Conservation (phyloP, 345 rosid species). For the Carallia pectinifolia region DNA sequence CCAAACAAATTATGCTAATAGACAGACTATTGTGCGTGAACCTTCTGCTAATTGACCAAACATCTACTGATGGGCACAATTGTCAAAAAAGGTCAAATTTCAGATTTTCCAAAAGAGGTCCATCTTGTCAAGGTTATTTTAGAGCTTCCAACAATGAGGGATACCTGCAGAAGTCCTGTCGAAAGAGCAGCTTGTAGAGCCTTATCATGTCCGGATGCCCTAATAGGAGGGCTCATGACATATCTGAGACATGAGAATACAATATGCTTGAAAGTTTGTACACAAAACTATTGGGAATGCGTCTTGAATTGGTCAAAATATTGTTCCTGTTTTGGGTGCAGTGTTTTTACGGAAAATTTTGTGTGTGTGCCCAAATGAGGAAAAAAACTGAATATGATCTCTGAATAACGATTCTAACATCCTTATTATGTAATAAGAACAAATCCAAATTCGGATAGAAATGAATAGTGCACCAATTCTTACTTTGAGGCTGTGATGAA, state of each 20-base stretch:
- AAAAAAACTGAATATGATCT: too few relatives aligned
- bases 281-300: too few relatives aligned
- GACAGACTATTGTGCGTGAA: too few relatives aligned
- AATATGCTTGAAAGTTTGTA: too few relatives aligned
- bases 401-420: too few relatives aligned
- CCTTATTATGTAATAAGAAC: neutral
- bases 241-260: conserved; percentile 48
- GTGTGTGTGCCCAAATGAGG: too few relatives aligned
- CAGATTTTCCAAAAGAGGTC: neutral
- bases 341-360: too few relatives aligned
- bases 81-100: neutral
- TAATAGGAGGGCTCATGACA: conserved; percentile 98
- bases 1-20: neutral
- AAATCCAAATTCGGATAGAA: neutral
- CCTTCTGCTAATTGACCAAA: too few relatives aligned
- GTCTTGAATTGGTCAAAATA: too few relatives aligned
- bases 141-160: conserved; percentile 2
- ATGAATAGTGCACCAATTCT: conserved; percentile 16
- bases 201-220: conserved; percentile 79
- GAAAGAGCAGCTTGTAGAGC: conserved; percentile 95
- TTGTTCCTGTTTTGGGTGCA: too few relatives aligned
- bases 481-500: conserved; percentile 85
- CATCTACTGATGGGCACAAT: too few relatives aligned
- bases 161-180: conserved; percentile 87
- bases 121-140: too few relatives aligned